Percentiles rank a stretch among this genome's conserved stretches.
Evolutionary conservation across 1,139 yeast species (phyloP).

Genomic region (Yamadazyma kanchanaburiensis): DNA sequence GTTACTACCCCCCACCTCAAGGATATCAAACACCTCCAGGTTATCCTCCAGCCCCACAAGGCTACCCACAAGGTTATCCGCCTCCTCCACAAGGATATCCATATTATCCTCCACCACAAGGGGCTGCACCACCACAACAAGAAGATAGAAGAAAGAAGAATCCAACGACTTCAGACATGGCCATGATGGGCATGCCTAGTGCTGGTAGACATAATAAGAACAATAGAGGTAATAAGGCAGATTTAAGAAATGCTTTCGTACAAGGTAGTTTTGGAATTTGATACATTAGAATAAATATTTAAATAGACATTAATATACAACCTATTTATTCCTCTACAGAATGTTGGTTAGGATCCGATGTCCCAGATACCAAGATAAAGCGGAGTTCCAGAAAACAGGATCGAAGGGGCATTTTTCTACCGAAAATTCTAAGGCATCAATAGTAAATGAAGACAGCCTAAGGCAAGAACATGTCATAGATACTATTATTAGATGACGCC

Average conservation of each 20-base stretch:
- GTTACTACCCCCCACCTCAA: conserved; percentile 12
- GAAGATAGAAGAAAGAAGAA: conserved; percentile 4
- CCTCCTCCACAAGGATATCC: conserved; percentile 8
- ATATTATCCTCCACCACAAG: conserved; percentile 11
- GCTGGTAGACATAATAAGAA: conserved; percentile 35
- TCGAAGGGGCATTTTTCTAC: too few relatives aligned
- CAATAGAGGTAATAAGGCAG: conserved; percentile 32
- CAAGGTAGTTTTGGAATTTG: conserved; percentile 43
- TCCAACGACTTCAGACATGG: conserved; percentile 20
- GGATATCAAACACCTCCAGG: conserved; percentile 8
- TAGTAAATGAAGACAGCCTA: too few relatives aligned
- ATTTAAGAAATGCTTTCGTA: conserved; percentile 40
- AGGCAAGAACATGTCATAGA: too few relatives aligned
- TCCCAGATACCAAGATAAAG: too few relatives aligned
- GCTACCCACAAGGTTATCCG: conserved; percentile 8
- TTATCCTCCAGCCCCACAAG: conserved; percentile 13
- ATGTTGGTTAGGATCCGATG: too few relatives aligned
- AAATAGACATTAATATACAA: too few relatives aligned
- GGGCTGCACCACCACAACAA: conserved; percentile 7
- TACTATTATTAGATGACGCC: too few relatives aligned
- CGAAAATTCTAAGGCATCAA: too few relatives aligned
- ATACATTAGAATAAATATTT: not conserved
- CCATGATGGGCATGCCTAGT: conserved; percentile 37
- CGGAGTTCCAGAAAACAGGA: too few relatives aligned
- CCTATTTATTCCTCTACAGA: too few relatives aligned